Evolutionary conservation across 805 yeast species (phyloP).

Genomic region (Phaffomyces opuntiae): DNA sequence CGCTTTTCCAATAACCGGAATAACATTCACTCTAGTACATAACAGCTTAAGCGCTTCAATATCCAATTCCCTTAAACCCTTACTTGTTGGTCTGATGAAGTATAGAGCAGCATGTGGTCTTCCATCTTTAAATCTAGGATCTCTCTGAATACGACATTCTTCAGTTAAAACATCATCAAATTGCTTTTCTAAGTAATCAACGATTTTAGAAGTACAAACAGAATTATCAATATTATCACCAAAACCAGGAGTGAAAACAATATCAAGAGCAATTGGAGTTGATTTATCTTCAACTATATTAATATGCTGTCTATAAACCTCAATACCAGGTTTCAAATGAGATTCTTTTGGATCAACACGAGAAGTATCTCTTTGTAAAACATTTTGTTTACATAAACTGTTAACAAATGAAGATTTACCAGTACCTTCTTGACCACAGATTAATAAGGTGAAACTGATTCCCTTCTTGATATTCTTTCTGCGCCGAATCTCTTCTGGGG

Average conservation of each 20-base stretch:
- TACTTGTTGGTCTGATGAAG: slow-evolving; percentile 64
- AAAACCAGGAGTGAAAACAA: slow-evolving; percentile 70
- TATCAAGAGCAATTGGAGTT: slow-evolving; percentile 43
- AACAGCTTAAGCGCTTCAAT: slow-evolving; percentile 61
- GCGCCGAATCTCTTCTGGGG: slow-evolving; percentile 39
- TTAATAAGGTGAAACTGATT: slow-evolving; percentile 57
- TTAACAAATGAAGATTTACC: slow-evolving; percentile 73
- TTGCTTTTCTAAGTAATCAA: slow-evolving; percentile 59
- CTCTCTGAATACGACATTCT: slow-evolving; percentile 67
- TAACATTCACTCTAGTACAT: slow-evolving; percentile 68
- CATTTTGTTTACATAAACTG: slow-evolving; percentile 50
- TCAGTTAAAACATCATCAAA: slow-evolving; percentile 68
- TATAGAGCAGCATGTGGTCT: slow-evolving; percentile 75
- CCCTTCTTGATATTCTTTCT: slow-evolving; percentile 59
- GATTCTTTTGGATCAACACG: slow-evolving; percentile 27
- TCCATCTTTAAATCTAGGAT: slow-evolving; percentile 63
- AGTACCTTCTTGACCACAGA: slow-evolving; percentile 66
- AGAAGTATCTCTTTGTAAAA: slow-evolving; percentile 23
- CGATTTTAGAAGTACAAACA: slow-evolving; percentile 40
- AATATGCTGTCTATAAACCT: slow-evolving; percentile 43
- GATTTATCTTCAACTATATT: slow-evolving; percentile 53
- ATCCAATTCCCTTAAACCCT: slow-evolving; percentile 67
- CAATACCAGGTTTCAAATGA: slow-evolving; percentile 29
- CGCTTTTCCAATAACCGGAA: slow-evolving; percentile 77
- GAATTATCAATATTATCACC: slow-evolving; percentile 71